Conservation (phyloP, 768 basidiomycete species). For the Lanmaoa pseudosensibilis region DNA sequence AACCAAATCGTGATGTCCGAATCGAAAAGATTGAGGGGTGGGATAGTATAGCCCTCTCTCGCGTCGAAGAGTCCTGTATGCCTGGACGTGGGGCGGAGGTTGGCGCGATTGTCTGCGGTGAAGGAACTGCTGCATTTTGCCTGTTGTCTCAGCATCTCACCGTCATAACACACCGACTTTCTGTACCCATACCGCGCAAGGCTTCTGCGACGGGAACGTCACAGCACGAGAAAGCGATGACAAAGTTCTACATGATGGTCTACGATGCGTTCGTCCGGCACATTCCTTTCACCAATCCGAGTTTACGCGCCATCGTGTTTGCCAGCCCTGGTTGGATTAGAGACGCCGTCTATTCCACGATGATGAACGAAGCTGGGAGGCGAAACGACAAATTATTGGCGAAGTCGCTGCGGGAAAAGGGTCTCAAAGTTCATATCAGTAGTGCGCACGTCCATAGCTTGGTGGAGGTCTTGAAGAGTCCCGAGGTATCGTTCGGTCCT, state of each 20-base stretch:
- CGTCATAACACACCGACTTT: constrained; percentile 84
- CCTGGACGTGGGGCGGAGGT: constrained; percentile 97
- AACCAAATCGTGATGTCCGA: constrained; percentile 85
- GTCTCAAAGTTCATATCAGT: constrained; percentile 85
- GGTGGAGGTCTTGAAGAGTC: constrained; percentile 91
- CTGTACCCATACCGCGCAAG: constrained; percentile 88
- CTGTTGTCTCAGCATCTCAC: constrained; percentile 97
- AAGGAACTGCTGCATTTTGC: constrained; percentile 94
- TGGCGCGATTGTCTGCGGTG: constrained; percentile 93
- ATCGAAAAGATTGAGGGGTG: constrained; percentile 87
- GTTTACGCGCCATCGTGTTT: constrained; percentile 87
- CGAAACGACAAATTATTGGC: constrained; percentile 84
- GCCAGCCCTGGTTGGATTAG: constrained; percentile 97
- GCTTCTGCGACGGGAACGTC: constrained; percentile 76
- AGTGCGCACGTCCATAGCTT: constrained; percentile 96
- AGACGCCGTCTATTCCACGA: constrained; percentile 82
- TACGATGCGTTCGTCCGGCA: constrained; percentile 88
- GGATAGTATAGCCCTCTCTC: constrained; percentile 83
- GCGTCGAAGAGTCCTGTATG: constrained; percentile 84
- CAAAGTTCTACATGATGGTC: constrained; percentile 78
- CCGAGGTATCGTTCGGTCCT: constrained; percentile 62
- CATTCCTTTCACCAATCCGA: constrained; percentile 75
- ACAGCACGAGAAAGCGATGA: constrained; percentile 90
- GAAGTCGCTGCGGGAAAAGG: constrained; percentile 75
- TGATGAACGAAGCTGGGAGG: constrained; percentile 76